Conservation (phyloP, 2,329 filamentous ascomycete genomes). For the Sporothrix globosa region DNA sequence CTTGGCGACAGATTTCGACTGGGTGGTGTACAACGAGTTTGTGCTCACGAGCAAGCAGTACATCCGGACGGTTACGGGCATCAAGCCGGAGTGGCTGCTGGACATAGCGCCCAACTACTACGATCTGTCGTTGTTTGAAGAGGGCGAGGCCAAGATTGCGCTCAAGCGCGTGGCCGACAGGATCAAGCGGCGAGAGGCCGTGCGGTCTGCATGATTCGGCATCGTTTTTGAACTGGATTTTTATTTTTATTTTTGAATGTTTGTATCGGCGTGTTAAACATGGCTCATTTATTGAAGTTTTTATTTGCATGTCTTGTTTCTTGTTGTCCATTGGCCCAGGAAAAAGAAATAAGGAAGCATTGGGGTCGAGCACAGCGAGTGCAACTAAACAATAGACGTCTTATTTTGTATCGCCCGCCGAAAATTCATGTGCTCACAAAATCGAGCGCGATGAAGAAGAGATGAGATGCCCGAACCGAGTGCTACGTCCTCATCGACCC, state of each 20-base stretch:
- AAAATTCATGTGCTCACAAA: neutral
- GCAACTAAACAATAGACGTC: neutral
- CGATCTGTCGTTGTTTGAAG: slow-evolving; percentile 78
- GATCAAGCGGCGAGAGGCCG: slow-evolving; percentile 62
- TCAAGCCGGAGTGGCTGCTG: slow-evolving; percentile 92
- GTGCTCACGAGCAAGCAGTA: slow-evolving; percentile 98
- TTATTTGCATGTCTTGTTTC: neutral
- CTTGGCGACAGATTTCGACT: slow-evolving; percentile 84
- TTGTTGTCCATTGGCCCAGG: neutral
- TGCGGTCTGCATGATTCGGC: slow-evolving; percentile 45
- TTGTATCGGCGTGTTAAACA: neutral
- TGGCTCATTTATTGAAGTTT: neutral
- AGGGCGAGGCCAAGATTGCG: slow-evolving; percentile 80
- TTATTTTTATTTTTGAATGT: neutral
- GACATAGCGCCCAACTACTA: slow-evolving; percentile 95
- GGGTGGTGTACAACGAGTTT: slow-evolving; percentile 98
- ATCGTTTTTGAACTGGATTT: neutral
- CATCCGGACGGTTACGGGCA: slow-evolving; percentile 87
- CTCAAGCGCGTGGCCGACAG: slow-evolving; percentile 62
- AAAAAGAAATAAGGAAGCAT: neutral
- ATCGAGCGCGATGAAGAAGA: slow-evolving; percentile 13
- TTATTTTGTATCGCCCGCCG: neutral
- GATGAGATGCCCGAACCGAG: slow-evolving; percentile 8
- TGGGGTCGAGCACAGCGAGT: neutral
- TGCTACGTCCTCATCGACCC: slow-evolving; percentile 15